These are phyloP conservation scores for Remersonia thermophila DNA, from an alignment of 2,329 filamentous ascomycete genomes.

Conservation along the genomic window DNA sequence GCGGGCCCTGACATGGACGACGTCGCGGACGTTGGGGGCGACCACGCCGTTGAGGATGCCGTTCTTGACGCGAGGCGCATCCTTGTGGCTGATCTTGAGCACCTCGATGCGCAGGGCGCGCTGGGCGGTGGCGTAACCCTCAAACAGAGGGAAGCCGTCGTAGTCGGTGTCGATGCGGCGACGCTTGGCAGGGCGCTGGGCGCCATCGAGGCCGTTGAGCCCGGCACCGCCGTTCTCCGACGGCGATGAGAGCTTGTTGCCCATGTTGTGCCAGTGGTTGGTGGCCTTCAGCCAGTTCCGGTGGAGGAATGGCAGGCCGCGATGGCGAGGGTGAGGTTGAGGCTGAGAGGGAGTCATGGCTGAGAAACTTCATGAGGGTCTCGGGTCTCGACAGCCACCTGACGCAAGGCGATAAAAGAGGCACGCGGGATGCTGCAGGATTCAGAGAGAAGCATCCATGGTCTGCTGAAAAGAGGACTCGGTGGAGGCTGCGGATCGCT, in stretches of 20 bases:
- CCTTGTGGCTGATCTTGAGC: slow-evolving; percentile 39
- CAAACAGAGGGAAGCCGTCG: slow-evolving; percentile 21
- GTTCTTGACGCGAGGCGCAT: slow-evolving; percentile 29
- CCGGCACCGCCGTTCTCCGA: slow-evolving; percentile 17
- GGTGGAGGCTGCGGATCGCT: too few relatives aligned
- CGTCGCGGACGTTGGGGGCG: slow-evolving; percentile 25
- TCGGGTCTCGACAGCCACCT: too few relatives aligned
- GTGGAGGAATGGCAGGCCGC: slow-evolving; percentile 41
- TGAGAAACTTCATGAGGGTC: slow-evolving; percentile 33
- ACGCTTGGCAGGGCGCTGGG: slow-evolving; percentile 34
- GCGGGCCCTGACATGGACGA: slow-evolving; percentile 25
- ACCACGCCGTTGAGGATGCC: slow-evolving; percentile 25
- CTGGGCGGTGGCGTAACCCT: slow-evolving; percentile 16
- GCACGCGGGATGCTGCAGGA: slow-evolving; percentile 38
- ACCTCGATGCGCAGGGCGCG: slow-evolving; percentile 40
- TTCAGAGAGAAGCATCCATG: slow-evolving; percentile 20
- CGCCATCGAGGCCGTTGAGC: slow-evolving; percentile 26
- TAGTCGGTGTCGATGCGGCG: slow-evolving; percentile 34
- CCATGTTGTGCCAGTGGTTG: slow-evolving; percentile 34
- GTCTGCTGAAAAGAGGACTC: too few relatives aligned
- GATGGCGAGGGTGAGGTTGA: slow-evolving; percentile 23
- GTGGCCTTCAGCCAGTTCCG: slow-evolving; percentile 40
- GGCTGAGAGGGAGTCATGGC: slow-evolving; percentile 15
- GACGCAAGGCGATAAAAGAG: too few relatives aligned
- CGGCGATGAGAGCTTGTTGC: slow-evolving; percentile 29